Percentiles rank a stretch among this genome's conserved stretches.
These are phyloP conservation scores for Lachnellula hyalina DNA, from an alignment of 2,329 filamentous ascomycete genomes.

Conservation along the genomic window DNA sequence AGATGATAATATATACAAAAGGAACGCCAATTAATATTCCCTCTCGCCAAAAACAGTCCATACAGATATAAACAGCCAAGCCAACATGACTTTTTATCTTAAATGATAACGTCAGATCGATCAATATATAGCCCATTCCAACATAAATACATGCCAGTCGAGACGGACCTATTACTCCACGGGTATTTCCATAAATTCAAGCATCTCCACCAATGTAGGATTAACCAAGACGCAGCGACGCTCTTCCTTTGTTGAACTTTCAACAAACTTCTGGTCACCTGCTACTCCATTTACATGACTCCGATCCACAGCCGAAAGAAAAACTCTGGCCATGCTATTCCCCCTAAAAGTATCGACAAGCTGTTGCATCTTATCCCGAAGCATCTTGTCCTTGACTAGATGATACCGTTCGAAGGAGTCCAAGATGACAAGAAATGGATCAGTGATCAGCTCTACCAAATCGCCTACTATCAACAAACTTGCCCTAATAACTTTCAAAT, in stretches of 20 bases:
- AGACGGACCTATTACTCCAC: no score
- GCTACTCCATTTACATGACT: neutral
- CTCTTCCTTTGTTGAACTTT: neutral
- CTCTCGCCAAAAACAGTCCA: neutral
- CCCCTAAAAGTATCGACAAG: neutral
- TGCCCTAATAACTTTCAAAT: neutral
- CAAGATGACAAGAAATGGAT: neutral
- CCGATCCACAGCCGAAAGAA: neutral
- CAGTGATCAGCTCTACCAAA: neutral
- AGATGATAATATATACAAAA: neutral
- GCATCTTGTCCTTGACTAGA: neutral
- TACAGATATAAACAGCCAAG: neutral
- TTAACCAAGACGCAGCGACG: neutral
- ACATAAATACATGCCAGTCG: no score
- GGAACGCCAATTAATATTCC: neutral
- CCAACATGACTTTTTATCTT: neutral
- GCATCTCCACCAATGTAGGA: neutral
- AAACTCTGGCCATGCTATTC: neutral
- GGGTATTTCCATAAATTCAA: neutral
- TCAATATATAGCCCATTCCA: no score
- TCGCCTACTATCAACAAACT: neutral
- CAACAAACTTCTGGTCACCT: neutral
- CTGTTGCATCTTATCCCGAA: neutral
- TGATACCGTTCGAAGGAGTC: neutral
- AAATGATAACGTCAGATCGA: no score